Conservation (phyloP, 345 rosid genomes). For the Eucalyptus victrix region DNA sequence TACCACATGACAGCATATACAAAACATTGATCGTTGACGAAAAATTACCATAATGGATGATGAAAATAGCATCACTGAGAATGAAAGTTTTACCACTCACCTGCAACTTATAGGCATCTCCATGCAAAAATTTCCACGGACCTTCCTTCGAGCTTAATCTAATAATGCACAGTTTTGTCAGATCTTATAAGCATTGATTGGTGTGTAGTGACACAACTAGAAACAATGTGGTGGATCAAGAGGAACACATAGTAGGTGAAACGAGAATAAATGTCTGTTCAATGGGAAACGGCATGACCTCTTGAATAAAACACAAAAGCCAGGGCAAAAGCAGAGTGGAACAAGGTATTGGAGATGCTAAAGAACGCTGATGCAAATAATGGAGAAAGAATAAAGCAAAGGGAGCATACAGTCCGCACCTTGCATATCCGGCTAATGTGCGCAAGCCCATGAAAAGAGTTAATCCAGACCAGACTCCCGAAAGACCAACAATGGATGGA, state of each 20-base stretch:
- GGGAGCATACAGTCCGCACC: conserved; percentile 1
- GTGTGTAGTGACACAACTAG: background rate
- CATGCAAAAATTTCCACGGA: background rate
- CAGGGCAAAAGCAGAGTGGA: background rate
- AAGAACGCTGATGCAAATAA: background rate
- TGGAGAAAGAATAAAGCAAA: background rate
- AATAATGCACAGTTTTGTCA: background rate
- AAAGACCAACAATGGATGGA: conserved; percentile 17
- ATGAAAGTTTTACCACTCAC: background rate
- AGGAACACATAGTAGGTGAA: background rate
- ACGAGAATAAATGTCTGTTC: background rate
- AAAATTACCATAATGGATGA: background rate
- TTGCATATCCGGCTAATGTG: conserved; percentile 18
- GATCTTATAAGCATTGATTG: background rate
- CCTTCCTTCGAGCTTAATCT: background rate
- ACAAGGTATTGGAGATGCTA: background rate
- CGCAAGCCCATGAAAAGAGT: conserved; percentile 37
- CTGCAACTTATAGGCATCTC: background rate
- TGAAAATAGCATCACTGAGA: background rate
- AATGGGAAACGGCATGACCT: background rate
- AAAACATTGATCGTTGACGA: background rate
- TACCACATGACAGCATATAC: background rate
- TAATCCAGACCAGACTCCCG: conserved; percentile 31
- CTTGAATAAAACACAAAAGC: background rate
- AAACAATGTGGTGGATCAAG: background rate